Evolutionary conservation across 495 filamentous ascomycete species (phyloP).

Genomic region (Cercophora scortea): DNA sequence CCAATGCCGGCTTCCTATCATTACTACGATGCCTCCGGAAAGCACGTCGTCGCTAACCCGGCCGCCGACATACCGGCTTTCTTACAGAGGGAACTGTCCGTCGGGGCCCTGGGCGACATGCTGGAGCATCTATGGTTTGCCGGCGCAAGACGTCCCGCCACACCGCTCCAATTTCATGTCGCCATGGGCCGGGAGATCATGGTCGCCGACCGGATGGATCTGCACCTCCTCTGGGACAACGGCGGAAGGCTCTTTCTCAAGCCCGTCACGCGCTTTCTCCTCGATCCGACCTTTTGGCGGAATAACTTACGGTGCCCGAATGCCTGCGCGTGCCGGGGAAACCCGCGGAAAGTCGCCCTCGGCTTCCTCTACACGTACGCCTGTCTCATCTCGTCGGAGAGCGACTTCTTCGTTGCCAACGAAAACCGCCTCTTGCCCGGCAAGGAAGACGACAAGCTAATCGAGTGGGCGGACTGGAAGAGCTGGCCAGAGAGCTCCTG

Average conservation of each 20-base stretch:
- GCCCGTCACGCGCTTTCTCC: constrained; percentile 9
- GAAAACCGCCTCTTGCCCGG: constrained; percentile 23
- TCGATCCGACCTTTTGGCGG: constrained; percentile 1
- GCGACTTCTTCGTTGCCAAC: constrained; percentile 31
- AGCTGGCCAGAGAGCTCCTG: constrained; percentile 4
- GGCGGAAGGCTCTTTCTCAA: constrained; percentile 10
- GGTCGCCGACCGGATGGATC: constrained; percentile 8
- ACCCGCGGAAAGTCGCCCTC: constrained; percentile 12
- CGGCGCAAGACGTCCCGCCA: constrained; percentile 6
- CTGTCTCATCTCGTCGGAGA: constrained; percentile 24
- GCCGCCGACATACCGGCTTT: constrained; percentile 5
- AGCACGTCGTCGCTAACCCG: constrained; percentile 3
- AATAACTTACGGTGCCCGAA: constrained; percentile 4
- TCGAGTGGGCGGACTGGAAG: constrained; percentile 4
- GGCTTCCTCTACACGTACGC: constrained; percentile 33
- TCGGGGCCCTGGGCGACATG: constrained; percentile 3
- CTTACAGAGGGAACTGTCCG: constrained; percentile 5
- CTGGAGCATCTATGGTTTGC: constrained; percentile 12
- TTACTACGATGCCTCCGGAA: constrained; percentile 5
- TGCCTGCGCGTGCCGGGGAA: constrained; percentile 1
- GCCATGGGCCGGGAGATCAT: constrained; percentile 4
- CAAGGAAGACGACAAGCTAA: neutral
- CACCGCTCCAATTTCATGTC: constrained; percentile 2
- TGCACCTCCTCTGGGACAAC: constrained; percentile 11
- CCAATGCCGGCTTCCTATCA: constrained; percentile 7